Evolutionary conservation across 2,329 filamentous ascomycete species (phyloP), one percentile per base, ranked within the genome.

Genomic region (Phialemoniopsis sp.): DNA sequence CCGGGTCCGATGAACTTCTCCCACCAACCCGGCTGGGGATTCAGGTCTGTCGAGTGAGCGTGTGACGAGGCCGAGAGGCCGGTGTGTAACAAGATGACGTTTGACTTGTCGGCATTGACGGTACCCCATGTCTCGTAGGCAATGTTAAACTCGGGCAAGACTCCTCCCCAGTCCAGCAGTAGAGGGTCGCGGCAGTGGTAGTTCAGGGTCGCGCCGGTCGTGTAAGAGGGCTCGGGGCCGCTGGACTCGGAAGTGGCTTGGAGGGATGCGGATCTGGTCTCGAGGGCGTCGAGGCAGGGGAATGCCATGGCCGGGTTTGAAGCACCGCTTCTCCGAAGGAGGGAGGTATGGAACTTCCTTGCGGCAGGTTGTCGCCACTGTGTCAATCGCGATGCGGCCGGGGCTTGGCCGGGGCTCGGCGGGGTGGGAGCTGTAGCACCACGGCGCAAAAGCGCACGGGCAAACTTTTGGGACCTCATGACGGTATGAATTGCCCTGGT

Each of bases 61-160:
- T 98, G 93, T 41, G 90, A 97, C 7, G 90, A 96, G n/a, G 93
- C 93, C 1, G 90, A 96, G 5, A 98, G 74, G 8, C 93, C 93
- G 0, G 93, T 98, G 59, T 97, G 89, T 3, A 98, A 68, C 8
- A 98, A 74, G 45, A 98, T 93, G 4, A 83, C 89, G 60, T 98
- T 98, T 57, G 80, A 88, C 62, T 78, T 85, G 62, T 89, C 82
- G 14, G 72, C 66, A 56, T 95, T 95, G 58, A 95, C 68, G 28
- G 68, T 67, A 3, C 91, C 91, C 91, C 91, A 97, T 0, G 88
- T 85, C 63, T 97, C 91, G 62, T 95, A 96, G 19, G 91, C 91
- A 43, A 97, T 79, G 51, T 89, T 80, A 57, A 95, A 97, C 51
- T 89, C 82, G 13, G 85, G 87, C 29, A 98, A 67, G n/a, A 90